These are phyloP conservation scores for Aureobasidium sp. DNA, from an alignment of 2,329 filamentous ascomycete genomes.

Conservation along the genomic window DNA sequence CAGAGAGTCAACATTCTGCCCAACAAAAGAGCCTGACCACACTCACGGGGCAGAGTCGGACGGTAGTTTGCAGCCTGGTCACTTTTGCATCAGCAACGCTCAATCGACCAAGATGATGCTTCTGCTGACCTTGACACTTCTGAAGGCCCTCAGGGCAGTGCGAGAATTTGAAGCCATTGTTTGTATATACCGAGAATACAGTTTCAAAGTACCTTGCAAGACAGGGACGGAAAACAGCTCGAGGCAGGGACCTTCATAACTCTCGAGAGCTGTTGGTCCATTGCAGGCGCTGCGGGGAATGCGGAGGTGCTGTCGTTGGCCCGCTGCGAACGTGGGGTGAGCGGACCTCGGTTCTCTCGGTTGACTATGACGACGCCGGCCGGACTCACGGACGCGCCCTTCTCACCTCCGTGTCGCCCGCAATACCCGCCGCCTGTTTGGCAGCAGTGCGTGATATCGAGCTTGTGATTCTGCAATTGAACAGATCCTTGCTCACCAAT, in stretches of 20 bases:
- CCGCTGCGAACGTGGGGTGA: constrained; percentile 6
- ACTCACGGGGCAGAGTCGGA: constrained; percentile 3
- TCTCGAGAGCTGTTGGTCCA: neutral
- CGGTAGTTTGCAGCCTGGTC: constrained; percentile 10
- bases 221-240: neutral
- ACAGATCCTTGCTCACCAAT: too few relatives aligned
- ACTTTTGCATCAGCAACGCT: neutral
- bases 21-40: constrained; percentile 34
- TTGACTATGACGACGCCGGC: constrained; percentile 3
- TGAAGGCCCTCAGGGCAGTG: constrained; percentile 55
- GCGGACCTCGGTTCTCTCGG: constrained; percentile 9
- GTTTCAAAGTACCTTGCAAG: neutral
- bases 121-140: constrained; percentile 56
- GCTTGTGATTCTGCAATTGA: neutral
- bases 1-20: neutral
- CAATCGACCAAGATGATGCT: neutral
- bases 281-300: constrained; percentile 9
- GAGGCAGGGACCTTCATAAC: constrained; percentile 1
- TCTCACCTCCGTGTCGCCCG: neutral
- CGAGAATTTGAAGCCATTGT: constrained; percentile 38
- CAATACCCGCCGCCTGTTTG: neutral
- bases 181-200: neutral
- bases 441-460: neutral
- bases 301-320: neutral
- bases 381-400: neutral